phyloP scores from a whole-genome alignment of 2,329 filamentous ascomycete genomes.

The Berkeleyomyces basicola region DNA sequence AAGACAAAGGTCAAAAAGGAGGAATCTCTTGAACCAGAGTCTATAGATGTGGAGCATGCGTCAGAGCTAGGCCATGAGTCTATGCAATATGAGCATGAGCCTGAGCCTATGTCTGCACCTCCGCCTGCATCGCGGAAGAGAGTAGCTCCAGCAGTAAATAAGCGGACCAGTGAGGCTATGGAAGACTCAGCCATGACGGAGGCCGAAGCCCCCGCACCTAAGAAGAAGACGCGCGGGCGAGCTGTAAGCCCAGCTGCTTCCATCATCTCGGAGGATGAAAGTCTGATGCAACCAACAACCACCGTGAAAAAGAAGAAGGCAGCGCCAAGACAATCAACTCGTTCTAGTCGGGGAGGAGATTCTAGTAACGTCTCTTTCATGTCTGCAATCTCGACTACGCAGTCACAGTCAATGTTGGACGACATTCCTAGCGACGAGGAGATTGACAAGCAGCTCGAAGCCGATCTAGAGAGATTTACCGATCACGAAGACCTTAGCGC shows the following conservation, averaged over 20 bases:
- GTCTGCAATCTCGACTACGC: conserved; percentile 34
- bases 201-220: conserved; percentile 34
- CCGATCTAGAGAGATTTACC: conserved; percentile 41
- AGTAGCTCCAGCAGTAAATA: conserved; percentile 30
- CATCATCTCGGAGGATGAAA: conserved; percentile 16
- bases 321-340: conserved; percentile 26
- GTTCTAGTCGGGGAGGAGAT: conserved; percentile 9
- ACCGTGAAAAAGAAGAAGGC: conserved; percentile 24
- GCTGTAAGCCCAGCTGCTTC: conserved; percentile 28
- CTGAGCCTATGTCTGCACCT: conserved; percentile 13
- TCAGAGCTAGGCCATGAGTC: not conserved
- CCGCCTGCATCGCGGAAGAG: conserved; percentile 24
- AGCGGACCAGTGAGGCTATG: conserved; percentile 44
- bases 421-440: conserved; percentile 43
- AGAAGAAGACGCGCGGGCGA: conserved; percentile 40
- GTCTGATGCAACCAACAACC: not conserved
- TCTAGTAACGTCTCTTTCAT: conserved; percentile 31
- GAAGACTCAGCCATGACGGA: conserved; percentile 29
- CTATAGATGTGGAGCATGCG: not conserved
- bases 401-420: conserved; percentile 23
- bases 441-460: conserved; percentile 48
- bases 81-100: not conserved
- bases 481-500: conserved; percentile 35
- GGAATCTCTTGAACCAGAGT: conserved; percentile 31
- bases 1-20: conserved; percentile 33